A percentile compares a stretch with the other conserved stretches of the same genome.
Conservation (phyloP, 2,329 filamentous ascomycete species). For the Exophiala viscosa region DNA sequence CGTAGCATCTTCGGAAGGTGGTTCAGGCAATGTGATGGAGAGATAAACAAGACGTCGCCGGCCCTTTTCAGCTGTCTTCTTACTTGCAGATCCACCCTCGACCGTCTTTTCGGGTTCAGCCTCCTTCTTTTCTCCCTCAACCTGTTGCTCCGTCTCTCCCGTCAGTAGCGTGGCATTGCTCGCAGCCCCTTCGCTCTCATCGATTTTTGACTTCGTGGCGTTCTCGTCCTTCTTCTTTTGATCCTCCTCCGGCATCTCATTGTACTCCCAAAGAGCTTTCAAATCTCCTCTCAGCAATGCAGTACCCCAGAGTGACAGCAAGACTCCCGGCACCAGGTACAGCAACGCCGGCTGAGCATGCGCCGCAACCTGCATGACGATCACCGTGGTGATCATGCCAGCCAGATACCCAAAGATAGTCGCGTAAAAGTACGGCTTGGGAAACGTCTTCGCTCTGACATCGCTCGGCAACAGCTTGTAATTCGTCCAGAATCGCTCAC, state of each 20-base stretch:
- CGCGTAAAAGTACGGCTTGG: conserved; percentile 81
- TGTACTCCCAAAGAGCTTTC: conserved; percentile 73
- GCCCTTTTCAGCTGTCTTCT: not conserved
- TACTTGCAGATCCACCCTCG: not conserved
- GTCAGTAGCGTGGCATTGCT: not conserved
- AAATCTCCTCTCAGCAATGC: conserved; percentile 69
- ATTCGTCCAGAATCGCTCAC: conserved; percentile 74
- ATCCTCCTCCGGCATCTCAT: conserved; percentile 57
- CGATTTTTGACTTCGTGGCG: not conserved
- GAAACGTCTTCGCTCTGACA: conserved; percentile 54
- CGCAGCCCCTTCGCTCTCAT: not conserved
- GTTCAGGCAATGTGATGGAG: conserved; percentile 16
- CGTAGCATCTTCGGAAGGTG: not conserved
- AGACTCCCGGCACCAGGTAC: conserved; percentile 84
- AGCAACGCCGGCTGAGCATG: conserved; percentile 87
- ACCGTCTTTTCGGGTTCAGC: not conserved
- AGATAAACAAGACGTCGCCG: conserved; percentile 10
- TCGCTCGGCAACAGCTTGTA: conserved; percentile 32
- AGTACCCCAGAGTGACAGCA: conserved; percentile 71
- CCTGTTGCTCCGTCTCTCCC: not conserved
- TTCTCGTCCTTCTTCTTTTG: conserved; percentile 29
- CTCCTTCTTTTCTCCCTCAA: not conserved
- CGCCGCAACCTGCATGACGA: conserved; percentile 71
- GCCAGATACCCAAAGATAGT: conserved; percentile 70
- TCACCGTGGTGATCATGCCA: conserved; percentile 73